A percentile compares a stretch with the other conserved stretches of the same genome.
phyloP scores from a whole-genome alignment of 768 basidiomycete species.

The Gymnopilus junonius region DNA sequence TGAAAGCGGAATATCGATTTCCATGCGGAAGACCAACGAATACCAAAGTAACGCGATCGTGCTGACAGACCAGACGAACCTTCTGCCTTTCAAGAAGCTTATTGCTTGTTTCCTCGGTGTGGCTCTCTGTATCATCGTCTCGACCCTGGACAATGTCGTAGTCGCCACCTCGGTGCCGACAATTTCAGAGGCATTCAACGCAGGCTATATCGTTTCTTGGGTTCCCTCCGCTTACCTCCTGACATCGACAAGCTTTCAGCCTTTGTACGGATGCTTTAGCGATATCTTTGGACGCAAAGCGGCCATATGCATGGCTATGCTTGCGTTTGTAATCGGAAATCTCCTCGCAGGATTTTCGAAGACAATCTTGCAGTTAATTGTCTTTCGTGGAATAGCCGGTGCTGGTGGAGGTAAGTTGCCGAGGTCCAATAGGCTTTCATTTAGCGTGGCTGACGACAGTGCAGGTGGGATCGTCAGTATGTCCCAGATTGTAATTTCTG shows the following conservation, averaged over 20 bases:
- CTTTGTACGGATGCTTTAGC: slow-evolving; percentile 63
- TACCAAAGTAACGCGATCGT: slow-evolving; percentile 1
- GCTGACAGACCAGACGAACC: slow-evolving; percentile 75
- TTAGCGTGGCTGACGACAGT: not conserved
- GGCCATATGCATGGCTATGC: slow-evolving; percentile 59
- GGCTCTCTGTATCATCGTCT: slow-evolving; percentile 62
- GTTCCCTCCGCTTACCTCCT: slow-evolving; percentile 75
- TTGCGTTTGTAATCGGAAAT: slow-evolving; percentile 67
- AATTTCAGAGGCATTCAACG: slow-evolving; percentile 66
- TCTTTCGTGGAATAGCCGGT: slow-evolving; percentile 70
- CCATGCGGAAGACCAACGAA: not conserved
- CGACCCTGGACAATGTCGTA: slow-evolving; percentile 72
- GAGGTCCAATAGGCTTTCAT: too few species aligned
- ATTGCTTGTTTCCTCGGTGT: slow-evolving; percentile 66
- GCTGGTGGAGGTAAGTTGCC: slow-evolving; percentile 57
- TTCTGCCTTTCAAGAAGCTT: slow-evolving; percentile 67
- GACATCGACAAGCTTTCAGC: slow-evolving; percentile 68
- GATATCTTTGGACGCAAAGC: slow-evolving; percentile 73
- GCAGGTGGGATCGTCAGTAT: slow-evolving; percentile 67
- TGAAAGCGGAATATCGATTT: not conserved
- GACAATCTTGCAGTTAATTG: slow-evolving; percentile 68
- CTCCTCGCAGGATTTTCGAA: slow-evolving; percentile 67
- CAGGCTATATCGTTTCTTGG: slow-evolving; percentile 68
- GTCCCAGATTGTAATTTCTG: slow-evolving; percentile 72
- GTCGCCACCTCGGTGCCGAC: slow-evolving; percentile 76